Evolutionary conservation across 345 rosid genomes (phyloP).

Genomic region (Trapa incisa): DNA sequence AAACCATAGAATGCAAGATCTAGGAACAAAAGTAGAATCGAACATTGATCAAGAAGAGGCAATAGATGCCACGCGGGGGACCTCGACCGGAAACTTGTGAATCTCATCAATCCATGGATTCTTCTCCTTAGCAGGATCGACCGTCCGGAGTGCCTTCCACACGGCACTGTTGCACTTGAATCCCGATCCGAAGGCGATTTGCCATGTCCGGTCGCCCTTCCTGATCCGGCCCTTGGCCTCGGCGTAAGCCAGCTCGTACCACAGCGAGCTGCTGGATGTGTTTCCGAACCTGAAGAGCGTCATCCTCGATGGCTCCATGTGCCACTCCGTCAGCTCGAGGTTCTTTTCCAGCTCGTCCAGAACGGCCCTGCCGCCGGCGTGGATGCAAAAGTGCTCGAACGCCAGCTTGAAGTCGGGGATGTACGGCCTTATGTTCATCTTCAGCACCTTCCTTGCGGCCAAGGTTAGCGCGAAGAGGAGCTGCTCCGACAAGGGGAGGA

Average conservation of each 20-base stretch:
- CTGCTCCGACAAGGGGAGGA: slow-evolving; percentile 86
- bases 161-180: slow-evolving; percentile 95
- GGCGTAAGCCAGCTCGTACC: slow-evolving; percentile 80
- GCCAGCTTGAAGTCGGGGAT: slow-evolving; percentile 83
- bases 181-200: slow-evolving; percentile 90
- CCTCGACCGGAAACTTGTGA: slow-evolving; percentile 60
- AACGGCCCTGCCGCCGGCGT: slow-evolving; percentile 86
- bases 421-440: slow-evolving; percentile 62
- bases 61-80: slow-evolving; percentile 33
- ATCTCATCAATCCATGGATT: slow-evolving; percentile 84
- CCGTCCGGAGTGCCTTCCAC: slow-evolving; percentile 62
- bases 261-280: slow-evolving; percentile 81
- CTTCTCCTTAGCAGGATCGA: slow-evolving; percentile 61
- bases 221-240: slow-evolving; percentile 81
- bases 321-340: slow-evolving; percentile 59
- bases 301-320: slow-evolving; percentile 97
- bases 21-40: not conserved
- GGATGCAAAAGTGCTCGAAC: slow-evolving; percentile 82
- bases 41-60: not conserved
- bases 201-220: slow-evolving; percentile 82
- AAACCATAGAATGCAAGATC: not conserved
- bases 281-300: slow-evolving; percentile 76
- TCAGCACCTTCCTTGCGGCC: slow-evolving; percentile 54
- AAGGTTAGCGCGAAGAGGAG: slow-evolving; percentile 55
- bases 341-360: slow-evolving; percentile 82